Evolutionary conservation across 345 rosid genomes (phyloP).

Genomic region (Zanthoxylum bungeanum): DNA sequence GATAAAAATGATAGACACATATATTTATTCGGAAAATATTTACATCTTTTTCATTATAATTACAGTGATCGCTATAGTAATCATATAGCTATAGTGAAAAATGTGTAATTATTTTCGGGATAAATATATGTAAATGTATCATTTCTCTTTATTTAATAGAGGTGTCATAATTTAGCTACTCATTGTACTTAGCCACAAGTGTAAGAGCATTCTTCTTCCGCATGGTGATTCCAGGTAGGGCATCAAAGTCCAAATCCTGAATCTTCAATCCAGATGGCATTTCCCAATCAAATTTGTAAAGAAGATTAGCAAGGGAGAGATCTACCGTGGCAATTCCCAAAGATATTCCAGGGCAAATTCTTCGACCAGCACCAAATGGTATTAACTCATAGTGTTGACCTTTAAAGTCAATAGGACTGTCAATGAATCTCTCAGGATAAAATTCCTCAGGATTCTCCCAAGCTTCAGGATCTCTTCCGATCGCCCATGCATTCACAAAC

Average conservation of each 20-base stretch:
- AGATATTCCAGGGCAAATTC: constrained; percentile 27
- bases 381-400: constrained; percentile 25
- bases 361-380: constrained; percentile 34
- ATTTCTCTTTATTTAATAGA: not conserved
- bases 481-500: constrained; percentile 27
- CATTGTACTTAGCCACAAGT: constrained; percentile 7
- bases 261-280: constrained; percentile 13
- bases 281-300: constrained; percentile 27
- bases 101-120: too few species aligned
- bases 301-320: constrained; percentile 22
- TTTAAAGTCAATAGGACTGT: constrained; percentile 10
- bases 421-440: constrained; percentile 25
- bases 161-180: not conserved
- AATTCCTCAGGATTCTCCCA: constrained; percentile 32
- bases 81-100: too few species aligned
- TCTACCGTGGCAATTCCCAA: constrained; percentile 16
- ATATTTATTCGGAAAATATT: too few species aligned
- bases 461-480: constrained; percentile 38
- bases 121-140: too few species aligned
- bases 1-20: too few species aligned
- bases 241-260: constrained; percentile 18
- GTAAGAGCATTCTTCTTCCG: constrained; percentile 16
- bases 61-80: too few species aligned
- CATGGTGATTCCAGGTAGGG: not conserved
- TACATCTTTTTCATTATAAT: too few species aligned